Evolutionary conservation across 1,284 basidiomycete species (phyloP), one percentile per base, ranked within the genome.

Genomic region (Vanrija humicola): DNA sequence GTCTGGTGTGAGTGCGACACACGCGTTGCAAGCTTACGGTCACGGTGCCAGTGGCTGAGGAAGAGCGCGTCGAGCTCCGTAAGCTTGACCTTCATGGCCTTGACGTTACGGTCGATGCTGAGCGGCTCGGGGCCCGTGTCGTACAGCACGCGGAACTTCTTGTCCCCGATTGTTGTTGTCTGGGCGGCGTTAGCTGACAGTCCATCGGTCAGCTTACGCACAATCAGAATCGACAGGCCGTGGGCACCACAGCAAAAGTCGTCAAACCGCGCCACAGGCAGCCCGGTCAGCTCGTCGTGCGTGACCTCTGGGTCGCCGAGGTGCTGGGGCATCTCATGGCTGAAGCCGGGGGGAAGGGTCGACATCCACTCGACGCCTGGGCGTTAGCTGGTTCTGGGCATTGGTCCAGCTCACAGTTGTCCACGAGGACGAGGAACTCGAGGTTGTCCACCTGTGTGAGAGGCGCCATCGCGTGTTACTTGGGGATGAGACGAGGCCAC

Each of bases 231-330:
- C 26, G 88, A 83, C 64, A 91, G 86, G 0, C 89, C 89, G 75
- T 90, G 89, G 1, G 88, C 88, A 6, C 87, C 88, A 67, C 88
- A 90, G 67, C 88, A 90, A 66, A 84, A 88, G 52, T 84, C 81
- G 62, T 89, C 83, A 44, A 90, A 81, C 64, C 89, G 83, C 6
- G 89, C 60, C 7, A 88, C 74, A 2, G 86, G 86, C 6, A 85
- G 82, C 0, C 83, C 82, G 2, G 83, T 86, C 21, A 75, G 63
- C 23, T 80, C 70, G 38, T 51, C 52, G 25, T 46, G 48, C 1
- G 48, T 50, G 21, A 83, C 80, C 43, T 78, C 70, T 28, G 55
- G 55, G 6, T 46, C 44, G 14, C 15, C 6, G 16, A 90, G 64
- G 66, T 90, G 87, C 52, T 83, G 81, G 6, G 78, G 79, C 28